These are phyloP conservation scores for Phialocephala subalpina DNA, from an alignment of 2,329 filamentous ascomycete genomes.

Conservation along the genomic window DNA sequence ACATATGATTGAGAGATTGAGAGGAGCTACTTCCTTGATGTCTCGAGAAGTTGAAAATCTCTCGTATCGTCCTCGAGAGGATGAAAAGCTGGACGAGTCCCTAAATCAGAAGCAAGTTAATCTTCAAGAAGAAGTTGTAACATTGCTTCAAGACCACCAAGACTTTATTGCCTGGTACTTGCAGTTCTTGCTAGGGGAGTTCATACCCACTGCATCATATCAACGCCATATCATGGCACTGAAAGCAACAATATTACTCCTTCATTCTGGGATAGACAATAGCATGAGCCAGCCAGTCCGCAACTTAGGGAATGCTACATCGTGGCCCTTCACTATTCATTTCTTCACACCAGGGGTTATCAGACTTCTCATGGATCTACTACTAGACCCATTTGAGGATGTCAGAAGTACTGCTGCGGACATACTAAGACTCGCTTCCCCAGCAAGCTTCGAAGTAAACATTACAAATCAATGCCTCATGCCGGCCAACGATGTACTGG, in stretches of 20 bases:
- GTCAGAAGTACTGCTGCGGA: conserved; percentile 69
- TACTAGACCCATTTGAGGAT: conserved; percentile 93
- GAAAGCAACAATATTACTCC: conserved; percentile 72
- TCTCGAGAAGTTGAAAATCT: conserved; percentile 47
- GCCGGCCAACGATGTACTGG: not conserved
- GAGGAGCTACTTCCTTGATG: conserved; percentile 68
- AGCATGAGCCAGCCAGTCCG: not conserved
- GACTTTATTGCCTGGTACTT: conserved; percentile 80
- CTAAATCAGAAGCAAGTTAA: conserved; percentile 35
- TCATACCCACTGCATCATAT: conserved; percentile 85
- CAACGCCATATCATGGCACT: conserved; percentile 86
- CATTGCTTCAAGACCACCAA: conserved; percentile 55
- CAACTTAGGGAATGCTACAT: conserved; percentile 29
- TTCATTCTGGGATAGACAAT: conserved; percentile 52
- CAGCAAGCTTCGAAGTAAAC: conserved; percentile 32
- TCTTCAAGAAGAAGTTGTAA: conserved; percentile 20
- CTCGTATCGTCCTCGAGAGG: conserved; percentile 23
- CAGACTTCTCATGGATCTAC: conserved; percentile 76
- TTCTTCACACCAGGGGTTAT: conserved; percentile 58
- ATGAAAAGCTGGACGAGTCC: not conserved
- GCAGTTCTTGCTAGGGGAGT: conserved; percentile 73
- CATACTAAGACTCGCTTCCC: conserved; percentile 59
- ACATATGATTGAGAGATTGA: conserved; percentile 78
- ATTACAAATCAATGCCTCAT: not conserved
- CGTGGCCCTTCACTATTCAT: conserved; percentile 41